Percentiles rank a stretch among this genome's conserved stretches.
Conservation (phyloP, 768 basidiomycete genomes). For the Xanthoconium purpureum region DNA sequence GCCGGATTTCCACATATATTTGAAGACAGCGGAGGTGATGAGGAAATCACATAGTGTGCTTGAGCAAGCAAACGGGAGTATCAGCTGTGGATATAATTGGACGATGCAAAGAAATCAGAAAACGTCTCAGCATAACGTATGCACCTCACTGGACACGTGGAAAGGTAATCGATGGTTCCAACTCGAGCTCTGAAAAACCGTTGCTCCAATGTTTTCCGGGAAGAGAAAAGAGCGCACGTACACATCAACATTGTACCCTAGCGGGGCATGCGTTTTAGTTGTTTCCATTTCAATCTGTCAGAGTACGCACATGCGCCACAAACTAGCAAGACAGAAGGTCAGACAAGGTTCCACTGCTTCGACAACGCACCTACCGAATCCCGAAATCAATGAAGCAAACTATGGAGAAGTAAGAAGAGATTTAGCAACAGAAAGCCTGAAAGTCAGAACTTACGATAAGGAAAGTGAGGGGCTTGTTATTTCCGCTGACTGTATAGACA, state of each 20-base stretch:
- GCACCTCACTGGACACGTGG: background rate
- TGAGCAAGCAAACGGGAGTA: background rate
- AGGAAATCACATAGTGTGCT: background rate
- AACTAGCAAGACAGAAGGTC: background rate
- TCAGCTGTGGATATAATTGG: background rate
- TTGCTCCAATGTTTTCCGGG: background rate
- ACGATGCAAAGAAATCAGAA: background rate
- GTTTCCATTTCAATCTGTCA: background rate
- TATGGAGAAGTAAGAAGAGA: background rate
- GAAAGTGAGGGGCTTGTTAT: conserved; percentile 11
- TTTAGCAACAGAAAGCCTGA: background rate
- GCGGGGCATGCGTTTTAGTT: background rate
- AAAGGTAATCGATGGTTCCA: background rate
- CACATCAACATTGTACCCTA: background rate
- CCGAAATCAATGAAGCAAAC: background rate
- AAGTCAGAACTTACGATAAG: conserved; percentile 5
- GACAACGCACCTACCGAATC: conserved; percentile 1
- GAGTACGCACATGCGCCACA: conserved; percentile 9
- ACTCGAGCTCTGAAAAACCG: background rate
- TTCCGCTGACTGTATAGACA: conserved; percentile 12
- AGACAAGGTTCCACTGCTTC: background rate
- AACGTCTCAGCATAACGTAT: background rate
- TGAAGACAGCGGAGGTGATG: conserved; percentile 3
- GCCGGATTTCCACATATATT: conserved; percentile 19
- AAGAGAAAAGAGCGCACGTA: background rate